Base-by-base conservation (phyloP, 2,329 filamentous ascomycete genomes). In the Phoma sp. region DNA sequence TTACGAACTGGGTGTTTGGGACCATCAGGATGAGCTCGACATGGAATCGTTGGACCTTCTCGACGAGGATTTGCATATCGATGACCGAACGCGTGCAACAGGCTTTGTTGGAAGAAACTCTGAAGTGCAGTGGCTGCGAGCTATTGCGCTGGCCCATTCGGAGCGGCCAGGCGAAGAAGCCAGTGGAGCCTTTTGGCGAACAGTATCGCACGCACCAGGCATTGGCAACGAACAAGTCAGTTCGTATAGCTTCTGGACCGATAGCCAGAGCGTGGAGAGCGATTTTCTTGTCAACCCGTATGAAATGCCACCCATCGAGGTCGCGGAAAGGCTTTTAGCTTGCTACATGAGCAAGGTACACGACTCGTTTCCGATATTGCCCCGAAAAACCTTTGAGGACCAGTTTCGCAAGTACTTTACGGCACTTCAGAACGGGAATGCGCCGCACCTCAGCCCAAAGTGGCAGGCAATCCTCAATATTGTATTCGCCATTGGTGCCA, bases 401-500 rank as follows among this genome's bases (percentile, higher is more conserved):
- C 70, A 77, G 49, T 76, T 75, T 47, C 61, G 63, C 10, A 66
- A 60, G n/a, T 76, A 71, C 56, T 74, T 69, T 35, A 39, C 51
- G 19, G 61, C 61, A 2, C n/a, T 64, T n/a, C 58, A 63, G 9
- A 56, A 46, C 19, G 64, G 62, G 10, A 66, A 59, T 12, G 51
- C 62, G 15, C 58, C 62, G 2, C 57, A 43, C 4, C 51, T 68
- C 3, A 68, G 61, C 35, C 46, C 49, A 8, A 71, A 65, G 45
- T 78, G 76, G 76, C 69, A 74, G 32, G 72, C 72, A 7, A 76
- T 76, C 17, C 35, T 79, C 47, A 78, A 79, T 36, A 52, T 79
- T 24, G 69, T 79, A 2, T 77, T 79, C 50, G 77, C 77, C 3
- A 75, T 79, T n/a, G 76, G 71, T 4, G 72, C 76, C 33, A 73